Evolutionary conservation across 352 stramenopile genomes (phyloP), one percentile per base, ranked within the genome.

Genomic region (Elongisporangium anandrum): DNA sequence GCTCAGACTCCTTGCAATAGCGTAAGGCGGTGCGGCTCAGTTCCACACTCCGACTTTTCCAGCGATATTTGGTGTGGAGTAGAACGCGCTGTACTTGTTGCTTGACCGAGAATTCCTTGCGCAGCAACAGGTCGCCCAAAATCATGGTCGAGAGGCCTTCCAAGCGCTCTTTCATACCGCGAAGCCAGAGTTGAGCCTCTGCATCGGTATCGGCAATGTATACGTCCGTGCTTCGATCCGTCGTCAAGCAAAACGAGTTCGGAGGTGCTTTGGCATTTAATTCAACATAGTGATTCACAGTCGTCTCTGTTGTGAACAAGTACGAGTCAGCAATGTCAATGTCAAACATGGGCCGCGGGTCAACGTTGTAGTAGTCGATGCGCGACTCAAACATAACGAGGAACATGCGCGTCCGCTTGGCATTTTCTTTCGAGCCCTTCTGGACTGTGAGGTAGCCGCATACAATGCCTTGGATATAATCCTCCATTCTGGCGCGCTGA

Each of bases 361-460:
- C 84, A 10, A 54, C 65, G 3, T 66, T 51, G 56, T 91, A 93
- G 58, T 86, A 90, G 60, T 90, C 84, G 56, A 91, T 78, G 3
- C 81, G 79, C n/a, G 84, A 79, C 50, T 90, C 79, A 4, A 81
- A 87, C 19, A 93, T 70, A 63, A 91, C 78, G 39, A 88, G 69
- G 56, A 93, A 93, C 39, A 86, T 79, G 23, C 78, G 79, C 41
- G 57, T 75, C 17, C 70, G 72, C 63, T 87, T 90, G 41, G 72
- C 61, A 54, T 75, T 66, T 49, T 72, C 70, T 0, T 69, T 66
- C 8, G 64, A 75, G 20, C 81, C 78, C 50, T 69, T 79, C 57
- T 88, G 81, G 12, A 88, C 81, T 15, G 69, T 72, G 56, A 90
- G 60, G 53, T 88, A 87, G 17, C 81, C 81, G 22, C 81, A 90